Evolutionary conservation across 1,284 basidiomycete species (phyloP).

Genomic region (Ceratobasidium papillatum): DNA sequence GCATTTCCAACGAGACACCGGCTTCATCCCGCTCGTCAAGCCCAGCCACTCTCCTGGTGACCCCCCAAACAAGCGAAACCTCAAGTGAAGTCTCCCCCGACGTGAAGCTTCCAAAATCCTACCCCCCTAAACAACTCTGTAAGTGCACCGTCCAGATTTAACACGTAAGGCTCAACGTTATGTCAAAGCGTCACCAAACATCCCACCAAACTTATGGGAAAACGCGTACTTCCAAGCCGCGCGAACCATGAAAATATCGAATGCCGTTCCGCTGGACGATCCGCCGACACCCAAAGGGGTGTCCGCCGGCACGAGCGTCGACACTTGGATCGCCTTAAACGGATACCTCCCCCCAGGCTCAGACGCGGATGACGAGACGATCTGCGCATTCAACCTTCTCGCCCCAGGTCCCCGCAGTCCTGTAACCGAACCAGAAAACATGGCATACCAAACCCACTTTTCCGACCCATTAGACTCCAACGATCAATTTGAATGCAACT

Average conservation of each 20-base stretch:
- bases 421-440: background rate
- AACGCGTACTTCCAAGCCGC: conserved; percentile 16
- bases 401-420: background rate
- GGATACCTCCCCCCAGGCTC: background rate
- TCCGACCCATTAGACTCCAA: background rate
- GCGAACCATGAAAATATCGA: conserved; percentile 2
- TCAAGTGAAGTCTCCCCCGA: background rate
- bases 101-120: background rate
- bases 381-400: conserved; percentile 29
- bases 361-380: background rate
- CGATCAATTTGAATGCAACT: conserved; percentile 9
- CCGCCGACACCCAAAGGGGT: background rate
- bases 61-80: background rate
- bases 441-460: background rate
- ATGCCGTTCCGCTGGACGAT: background rate
- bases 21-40: background rate
- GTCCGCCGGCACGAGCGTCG: background rate
- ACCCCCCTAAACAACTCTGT: background rate
- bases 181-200: conserved; percentile 1
- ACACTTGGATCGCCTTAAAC: conserved; percentile 1
- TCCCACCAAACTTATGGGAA: conserved; percentile 27
- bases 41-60: background rate
- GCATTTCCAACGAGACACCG: background rate
- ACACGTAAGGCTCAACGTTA: background rate
- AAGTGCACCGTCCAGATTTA: background rate